A percentile compares a stretch with the other conserved stretches of the same genome.
Evolutionary conservation across 1,284 basidiomycete genomes (phyloP).

Genomic region (Apiotrichum gamsii): DNA sequence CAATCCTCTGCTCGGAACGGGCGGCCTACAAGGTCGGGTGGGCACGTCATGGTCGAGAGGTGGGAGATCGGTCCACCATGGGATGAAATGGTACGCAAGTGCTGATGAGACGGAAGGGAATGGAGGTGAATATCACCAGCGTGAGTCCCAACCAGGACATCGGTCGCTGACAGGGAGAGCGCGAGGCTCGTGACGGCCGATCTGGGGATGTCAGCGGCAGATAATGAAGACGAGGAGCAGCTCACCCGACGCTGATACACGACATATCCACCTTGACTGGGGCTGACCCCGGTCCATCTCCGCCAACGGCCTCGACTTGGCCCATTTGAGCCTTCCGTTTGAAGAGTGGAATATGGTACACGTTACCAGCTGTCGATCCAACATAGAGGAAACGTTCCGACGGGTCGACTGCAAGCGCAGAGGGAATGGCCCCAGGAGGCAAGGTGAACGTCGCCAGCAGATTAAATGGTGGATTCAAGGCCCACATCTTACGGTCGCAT

Average conservation of each 20-base stretch:
- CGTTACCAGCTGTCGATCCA: constrained; percentile 61
- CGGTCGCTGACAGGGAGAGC: constrained; percentile 66
- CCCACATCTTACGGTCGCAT: constrained; percentile 81
- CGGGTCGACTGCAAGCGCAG: constrained; percentile 66
- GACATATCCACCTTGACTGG: constrained; percentile 54
- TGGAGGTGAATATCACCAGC: constrained; percentile 73
- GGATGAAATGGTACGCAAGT: constrained; percentile 67
- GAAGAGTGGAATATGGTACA: constrained; percentile 77
- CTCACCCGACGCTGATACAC: constrained; percentile 6
- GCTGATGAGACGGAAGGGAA: constrained; percentile 83
- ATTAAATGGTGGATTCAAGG: constrained; percentile 61
- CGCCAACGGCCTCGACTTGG: constrained; percentile 62
- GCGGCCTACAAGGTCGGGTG: constrained; percentile 67
- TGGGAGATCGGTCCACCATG: constrained; percentile 67
- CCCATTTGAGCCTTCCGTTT: constrained; percentile 53
- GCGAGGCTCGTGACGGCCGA: constrained; percentile 61
- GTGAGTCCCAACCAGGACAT: constrained; percentile 67
- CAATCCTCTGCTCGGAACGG: constrained; percentile 15
- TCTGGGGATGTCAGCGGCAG: constrained; percentile 29
- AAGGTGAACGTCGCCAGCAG: constrained; percentile 82
- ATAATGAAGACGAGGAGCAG: background rate
- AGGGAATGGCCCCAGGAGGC: constrained; percentile 54
- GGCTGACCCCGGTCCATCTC: constrained; percentile 59
- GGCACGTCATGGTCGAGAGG: constrained; percentile 68
- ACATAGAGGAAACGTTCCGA: constrained; percentile 85